Base-by-base conservation (phyloP, 768 basidiomycete species). In the Pulveroboletus sp. region DNA sequence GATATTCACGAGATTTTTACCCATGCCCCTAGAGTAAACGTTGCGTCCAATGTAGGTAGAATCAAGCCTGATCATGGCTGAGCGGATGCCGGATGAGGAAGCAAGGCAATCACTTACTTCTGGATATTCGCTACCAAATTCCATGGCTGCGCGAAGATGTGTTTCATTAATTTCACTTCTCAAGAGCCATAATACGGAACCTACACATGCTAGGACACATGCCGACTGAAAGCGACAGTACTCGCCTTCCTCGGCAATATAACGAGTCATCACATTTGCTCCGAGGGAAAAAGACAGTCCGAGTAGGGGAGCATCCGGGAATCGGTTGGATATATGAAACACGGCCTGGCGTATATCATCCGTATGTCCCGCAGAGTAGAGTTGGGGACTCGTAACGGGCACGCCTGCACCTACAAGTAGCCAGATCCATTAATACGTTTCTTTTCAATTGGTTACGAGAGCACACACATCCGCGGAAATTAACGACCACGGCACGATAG, bases 211-310 rank as follows among this genome's bases (percentile, higher is more conserved):
- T 16, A 93, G 71, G 16, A 77, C 80, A 69, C 83, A 85, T 26
- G 80, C 87, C 5, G 83, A 80, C 45, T 68, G 68, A 27, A 93
- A 65, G 51, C 86, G 78, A 59, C 81, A 79, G 19, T 71, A 60
- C 31, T 73, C 73, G 13, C 87, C 83, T 63, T 95, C 88, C 69
- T 95, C 86, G 5, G 87, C 92, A 43, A 94, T 71, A 67, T 96
- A 96, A 54, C 90, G 79, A 29, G 92, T 87, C 58, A 98, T 70
- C 30, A 97, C 87, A 64, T 90, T 92, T 36, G 93, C 89, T 36
- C 95, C 96, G 31, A 99, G 79, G 5, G 93, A 96, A 73, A 95
- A 98, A 7, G 94, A 92, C 10, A 96, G 69, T 13, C 89, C 95
- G 16, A 95, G 69, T 31, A 97, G 71, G 4, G 86, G 89, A 0